These are phyloP conservation scores for Eucalyptus cloeziana DNA, from an alignment of 345 rosid species.

Conservation along the genomic window DNA sequence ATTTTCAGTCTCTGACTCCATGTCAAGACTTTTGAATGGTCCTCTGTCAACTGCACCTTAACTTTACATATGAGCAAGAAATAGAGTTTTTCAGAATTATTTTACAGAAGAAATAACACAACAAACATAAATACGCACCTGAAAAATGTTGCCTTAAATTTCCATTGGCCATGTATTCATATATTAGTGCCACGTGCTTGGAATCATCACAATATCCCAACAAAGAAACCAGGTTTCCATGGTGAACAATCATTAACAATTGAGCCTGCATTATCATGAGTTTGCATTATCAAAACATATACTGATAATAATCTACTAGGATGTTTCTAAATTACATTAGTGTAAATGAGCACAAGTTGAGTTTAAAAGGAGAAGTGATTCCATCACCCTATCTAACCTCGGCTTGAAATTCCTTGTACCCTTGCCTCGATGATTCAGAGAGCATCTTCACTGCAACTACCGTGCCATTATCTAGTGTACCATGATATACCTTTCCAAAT, in stretches of 20 bases:
- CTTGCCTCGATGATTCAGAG: constrained; percentile 1
- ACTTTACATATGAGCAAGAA: background rate
- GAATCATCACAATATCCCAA: constrained; percentile 41
- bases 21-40: background rate
- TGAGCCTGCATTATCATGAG: constrained; percentile 14
- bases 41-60: background rate
- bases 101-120: background rate
- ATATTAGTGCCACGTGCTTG: constrained; percentile 24
- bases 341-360: background rate
- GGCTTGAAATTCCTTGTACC: constrained; percentile 7
- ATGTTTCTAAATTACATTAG: background rate
- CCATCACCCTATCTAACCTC: constrained; percentile 1
- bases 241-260: constrained; percentile 51
- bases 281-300: background rate
- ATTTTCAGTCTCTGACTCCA: constrained; percentile 20
- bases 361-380: background rate
- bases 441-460: constrained; percentile 18
- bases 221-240: constrained; percentile 39
- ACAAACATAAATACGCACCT: background rate
- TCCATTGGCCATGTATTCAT: constrained; percentile 54
- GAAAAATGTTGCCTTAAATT: constrained; percentile 23
- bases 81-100: background rate
- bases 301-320: background rate
- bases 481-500: constrained; percentile 20
- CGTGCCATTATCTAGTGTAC: background rate